These are phyloP conservation scores for Boletus barrowsii DNA, from an alignment of 768 basidiomycete species.

Conservation along the genomic window DNA sequence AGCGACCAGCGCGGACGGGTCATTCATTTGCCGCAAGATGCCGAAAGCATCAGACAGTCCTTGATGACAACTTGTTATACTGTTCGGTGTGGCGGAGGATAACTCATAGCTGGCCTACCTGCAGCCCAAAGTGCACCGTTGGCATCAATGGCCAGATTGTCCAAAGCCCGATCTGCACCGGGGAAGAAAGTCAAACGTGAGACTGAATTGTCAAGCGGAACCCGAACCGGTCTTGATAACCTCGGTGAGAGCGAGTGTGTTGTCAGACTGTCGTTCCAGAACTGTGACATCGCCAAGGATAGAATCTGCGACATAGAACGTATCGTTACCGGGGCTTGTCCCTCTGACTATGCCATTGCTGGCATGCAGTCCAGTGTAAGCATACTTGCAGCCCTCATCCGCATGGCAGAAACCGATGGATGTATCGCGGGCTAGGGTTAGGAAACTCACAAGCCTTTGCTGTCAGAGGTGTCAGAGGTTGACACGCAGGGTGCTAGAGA, in stretches of 20 bases:
- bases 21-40: constrained; percentile 37
- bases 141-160: constrained; percentile 60
- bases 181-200: constrained; percentile 4
- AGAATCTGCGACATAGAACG: constrained; percentile 56
- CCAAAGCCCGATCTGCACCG: constrained; percentile 46
- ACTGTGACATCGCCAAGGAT: constrained; percentile 46
- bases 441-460: constrained; percentile 21
- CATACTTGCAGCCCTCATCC: constrained; percentile 59
- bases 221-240: constrained; percentile 48
- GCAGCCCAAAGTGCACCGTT: constrained; percentile 63
- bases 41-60: constrained; percentile 43
- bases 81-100: background rate
- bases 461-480: constrained; percentile 5
- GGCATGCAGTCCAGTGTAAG: constrained; percentile 44
- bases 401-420: constrained; percentile 66
- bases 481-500: background rate
- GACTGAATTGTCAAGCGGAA: constrained; percentile 2
- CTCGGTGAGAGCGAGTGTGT: constrained; percentile 55
- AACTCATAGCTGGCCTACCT: constrained; percentile 34
- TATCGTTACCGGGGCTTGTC: constrained; percentile 43
- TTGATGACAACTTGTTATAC: constrained; percentile 16
- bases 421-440: constrained; percentile 37
- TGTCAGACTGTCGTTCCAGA: constrained; percentile 56
- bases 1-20: constrained; percentile 42
- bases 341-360: constrained; percentile 63